A percentile compares a stretch with the other conserved stretches of the same genome.
Evolutionary conservation across 2,329 filamentous ascomycete genomes (phyloP).

Genomic region (Fusarium buxicola): DNA sequence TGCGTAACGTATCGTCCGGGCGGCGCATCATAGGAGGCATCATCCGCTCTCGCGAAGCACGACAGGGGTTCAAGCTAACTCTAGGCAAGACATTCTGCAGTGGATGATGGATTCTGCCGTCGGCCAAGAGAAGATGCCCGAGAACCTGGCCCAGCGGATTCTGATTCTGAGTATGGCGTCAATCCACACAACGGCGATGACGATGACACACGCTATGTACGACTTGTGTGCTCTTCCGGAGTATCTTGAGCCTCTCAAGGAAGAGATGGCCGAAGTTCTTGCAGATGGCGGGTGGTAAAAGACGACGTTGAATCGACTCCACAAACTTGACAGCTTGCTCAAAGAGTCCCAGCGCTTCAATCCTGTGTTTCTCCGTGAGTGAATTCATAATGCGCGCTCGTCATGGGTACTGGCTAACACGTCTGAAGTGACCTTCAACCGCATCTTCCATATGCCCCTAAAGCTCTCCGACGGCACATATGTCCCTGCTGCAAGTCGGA

Average conservation of each 20-base stretch:
- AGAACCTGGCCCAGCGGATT: not conserved
- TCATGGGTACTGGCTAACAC: too few relatives aligned
- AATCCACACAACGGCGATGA: not conserved
- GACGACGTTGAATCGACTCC: not conserved
- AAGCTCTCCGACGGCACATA: not conserved
- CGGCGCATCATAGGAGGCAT: not conserved
- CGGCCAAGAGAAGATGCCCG: not conserved
- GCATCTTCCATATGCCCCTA: not conserved
- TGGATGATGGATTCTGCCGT: slow-evolving; percentile 1
- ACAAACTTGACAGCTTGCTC: slow-evolving; percentile 1
- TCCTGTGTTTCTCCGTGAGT: not conserved
- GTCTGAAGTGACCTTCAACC: not conserved
- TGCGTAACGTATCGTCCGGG: not conserved
- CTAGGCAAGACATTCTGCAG: slow-evolving; percentile 3
- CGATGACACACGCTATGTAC: slow-evolving; percentile 2
- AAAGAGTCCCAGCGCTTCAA: slow-evolving; percentile 4
- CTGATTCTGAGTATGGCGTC: slow-evolving; percentile 5
- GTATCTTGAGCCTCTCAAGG: not conserved
- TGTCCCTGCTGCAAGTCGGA: not conserved
- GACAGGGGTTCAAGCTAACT: too few relatives aligned
- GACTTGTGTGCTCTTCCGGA: not conserved
- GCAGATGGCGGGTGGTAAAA: not conserved
- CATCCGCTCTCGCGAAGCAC: not conserved
- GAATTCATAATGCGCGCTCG: not conserved
- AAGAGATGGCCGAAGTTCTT: not conserved